Evolutionary conservation across 2,329 filamentous ascomycete species (phyloP), one percentile per base, ranked within the genome.

Genomic region (Botryotinia calthae): DNA sequence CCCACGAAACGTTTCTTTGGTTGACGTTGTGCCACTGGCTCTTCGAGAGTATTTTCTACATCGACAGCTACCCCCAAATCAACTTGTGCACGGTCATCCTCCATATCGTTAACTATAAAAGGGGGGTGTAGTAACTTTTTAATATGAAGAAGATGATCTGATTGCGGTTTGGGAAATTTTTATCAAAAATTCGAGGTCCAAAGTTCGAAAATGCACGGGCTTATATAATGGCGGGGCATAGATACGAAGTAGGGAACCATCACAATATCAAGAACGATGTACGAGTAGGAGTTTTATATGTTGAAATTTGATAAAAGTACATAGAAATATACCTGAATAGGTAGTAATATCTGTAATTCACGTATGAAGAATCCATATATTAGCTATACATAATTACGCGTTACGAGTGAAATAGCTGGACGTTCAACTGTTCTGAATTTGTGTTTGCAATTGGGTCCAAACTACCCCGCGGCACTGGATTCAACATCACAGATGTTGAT

Each of bases 1-100:
- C 96, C 96, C 28, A 99, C 91, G 77, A 99, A 99, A 73, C 95
- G 89, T 83, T 95, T 95, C 85, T 93, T 97, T 34, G 96, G 96
- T 79, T 95, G 92, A 80, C 87, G 93, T 66, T 83, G 81, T 1
- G 81, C 81, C 31, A 85, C 77, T 10, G 82, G 82, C 37, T 84
- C 82, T 73, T 86, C 86, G 81, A 83, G 85, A 75, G 66, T 81
- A 79, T 88, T 86, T 75, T 90, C 90, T 58, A 91, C 89, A 76
- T 92, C 89, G 69, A 88, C 86, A 20, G 89, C 90, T 59, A 92
- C 86, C 73, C 92, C 92, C 42, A 95, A 83, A 79, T 94, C 91
- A 46, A 90, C 87, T 74, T 89, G 85, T 46, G 87, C 89, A 77
- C 93, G 85, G 80, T 95, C 93, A 77, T 93, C 89, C 81, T 95